These are phyloP conservation scores for Trypanosoma mega DNA, from an alignment of 208 protist genomes.

Conservation along the genomic window DNA sequence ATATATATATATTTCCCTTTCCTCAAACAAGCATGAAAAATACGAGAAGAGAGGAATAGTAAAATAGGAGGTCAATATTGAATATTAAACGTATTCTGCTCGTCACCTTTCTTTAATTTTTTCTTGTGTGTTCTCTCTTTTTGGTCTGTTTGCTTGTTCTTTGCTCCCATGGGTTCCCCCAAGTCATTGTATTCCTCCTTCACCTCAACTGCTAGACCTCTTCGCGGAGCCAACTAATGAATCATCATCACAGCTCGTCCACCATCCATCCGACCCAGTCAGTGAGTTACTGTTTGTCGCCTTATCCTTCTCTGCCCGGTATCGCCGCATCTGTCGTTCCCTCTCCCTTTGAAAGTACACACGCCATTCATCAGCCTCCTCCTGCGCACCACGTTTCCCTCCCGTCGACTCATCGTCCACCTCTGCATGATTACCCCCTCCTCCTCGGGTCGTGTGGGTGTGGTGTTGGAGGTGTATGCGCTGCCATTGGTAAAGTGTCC, in stretches of 20 bases:
- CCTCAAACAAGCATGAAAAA: too few relatives aligned
- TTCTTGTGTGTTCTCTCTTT: too few relatives aligned
- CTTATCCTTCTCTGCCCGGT: background rate
- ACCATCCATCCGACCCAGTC: background rate
- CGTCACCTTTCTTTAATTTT: too few relatives aligned
- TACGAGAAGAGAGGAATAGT: too few relatives aligned
- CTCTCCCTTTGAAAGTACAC: constrained; percentile 18
- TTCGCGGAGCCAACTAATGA: background rate
- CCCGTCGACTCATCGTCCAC: background rate
- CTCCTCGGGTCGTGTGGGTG: too few relatives aligned
- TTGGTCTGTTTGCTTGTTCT: too few relatives aligned
- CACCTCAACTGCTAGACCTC: background rate
- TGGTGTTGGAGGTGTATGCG: constrained; percentile 39
- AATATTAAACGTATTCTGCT: too few relatives aligned
- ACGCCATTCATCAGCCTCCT: constrained; percentile 24
- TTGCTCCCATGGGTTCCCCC: too few relatives aligned
- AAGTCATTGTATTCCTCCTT: background rate
- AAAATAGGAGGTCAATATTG: too few relatives aligned
- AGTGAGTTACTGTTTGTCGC: constrained; percentile 1
- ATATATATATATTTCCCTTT: too few relatives aligned
- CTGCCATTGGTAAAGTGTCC: constrained; percentile 60
- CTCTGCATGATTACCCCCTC: too few relatives aligned
- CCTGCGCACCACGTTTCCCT: background rate
- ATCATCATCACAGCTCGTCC: constrained; percentile 1
- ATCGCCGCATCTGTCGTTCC: constrained; percentile 15